These are phyloP conservation scores for Carex kokanica DNA, from an alignment of 176 grass and related monocot genomes.

Conservation along the genomic window DNA sequence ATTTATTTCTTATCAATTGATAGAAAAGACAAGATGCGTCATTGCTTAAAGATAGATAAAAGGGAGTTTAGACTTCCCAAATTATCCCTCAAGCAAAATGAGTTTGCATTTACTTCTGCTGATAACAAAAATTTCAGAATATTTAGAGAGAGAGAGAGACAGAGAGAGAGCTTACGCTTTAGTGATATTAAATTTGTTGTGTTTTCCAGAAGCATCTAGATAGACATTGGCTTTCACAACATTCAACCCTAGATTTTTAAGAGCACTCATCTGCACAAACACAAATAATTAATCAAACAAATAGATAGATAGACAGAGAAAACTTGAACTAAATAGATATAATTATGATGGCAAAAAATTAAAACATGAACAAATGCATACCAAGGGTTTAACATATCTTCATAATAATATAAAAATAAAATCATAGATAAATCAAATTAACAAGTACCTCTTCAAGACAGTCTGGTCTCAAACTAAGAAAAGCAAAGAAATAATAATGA, in stretches of 20 bases:
- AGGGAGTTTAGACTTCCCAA: slow-evolving; percentile 38
- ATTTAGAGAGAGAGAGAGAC: not conserved
- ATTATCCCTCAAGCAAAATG: slow-evolving; percentile 28
- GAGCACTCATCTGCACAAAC: slow-evolving; percentile 66
- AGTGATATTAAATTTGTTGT: slow-evolving; percentile 79
- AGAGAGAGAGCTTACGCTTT: slow-evolving; percentile 70
- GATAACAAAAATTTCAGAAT: not conserved
- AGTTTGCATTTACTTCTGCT: not conserved
- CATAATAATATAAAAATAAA: not conserved
- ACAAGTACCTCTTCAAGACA: not conserved
- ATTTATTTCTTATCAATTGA: slow-evolving; percentile 30
- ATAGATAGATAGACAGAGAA: slow-evolving; percentile 22
- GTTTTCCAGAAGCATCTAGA: slow-evolving; percentile 89
- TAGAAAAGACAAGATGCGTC: not conserved
- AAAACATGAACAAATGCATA: not conserved
- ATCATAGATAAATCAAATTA: slow-evolving; percentile 2
- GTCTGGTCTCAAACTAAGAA: not conserved
- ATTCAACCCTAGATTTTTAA: slow-evolving; percentile 88
- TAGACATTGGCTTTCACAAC: slow-evolving; percentile 90
- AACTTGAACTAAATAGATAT: not conserved
- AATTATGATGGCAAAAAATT: not conserved
- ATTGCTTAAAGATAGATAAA: slow-evolving; percentile 29
- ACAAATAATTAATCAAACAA: slow-evolving; percentile 25
- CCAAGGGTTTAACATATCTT: not conserved
- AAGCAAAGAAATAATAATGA: slow-evolving; percentile 17